Conservation (phyloP, 306 rosid genomes). For the Citrullus mucosospermus region DNA sequence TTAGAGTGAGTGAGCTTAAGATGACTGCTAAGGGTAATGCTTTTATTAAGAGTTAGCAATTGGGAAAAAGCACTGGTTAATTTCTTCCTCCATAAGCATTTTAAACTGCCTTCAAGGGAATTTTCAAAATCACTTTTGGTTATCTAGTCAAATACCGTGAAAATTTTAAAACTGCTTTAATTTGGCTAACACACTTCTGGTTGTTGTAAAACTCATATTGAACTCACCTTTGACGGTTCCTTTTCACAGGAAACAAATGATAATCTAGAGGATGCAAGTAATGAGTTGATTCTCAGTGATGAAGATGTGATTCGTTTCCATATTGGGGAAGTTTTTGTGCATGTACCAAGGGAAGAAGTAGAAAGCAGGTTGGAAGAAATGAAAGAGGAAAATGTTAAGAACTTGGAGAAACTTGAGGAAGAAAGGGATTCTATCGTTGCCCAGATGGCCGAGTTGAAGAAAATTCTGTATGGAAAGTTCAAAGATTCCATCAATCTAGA, state of each 20-base stretch:
- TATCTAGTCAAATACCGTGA: not conserved
- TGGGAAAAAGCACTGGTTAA: not conserved
- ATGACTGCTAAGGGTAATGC: not conserved
- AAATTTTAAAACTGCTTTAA: not conserved
- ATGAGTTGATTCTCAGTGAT: constrained; percentile 82
- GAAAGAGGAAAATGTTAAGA: constrained; percentile 57
- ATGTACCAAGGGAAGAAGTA: constrained; percentile 77
- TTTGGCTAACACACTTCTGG: not conserved
- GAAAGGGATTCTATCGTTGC: constrained; percentile 60
- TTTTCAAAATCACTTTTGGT: not conserved
- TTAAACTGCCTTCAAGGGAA: not conserved
- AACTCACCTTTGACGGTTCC: not conserved
- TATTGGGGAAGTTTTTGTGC: constrained; percentile 85
- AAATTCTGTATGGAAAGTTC: constrained; percentile 76
- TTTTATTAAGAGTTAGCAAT: not conserved
- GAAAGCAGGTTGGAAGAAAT: constrained; percentile 67
- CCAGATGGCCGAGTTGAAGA: constrained; percentile 77
- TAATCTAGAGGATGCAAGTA: constrained; percentile 82
- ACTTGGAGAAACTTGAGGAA: constrained; percentile 52
- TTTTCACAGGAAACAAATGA: constrained; percentile 57
- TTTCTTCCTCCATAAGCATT: not conserved
- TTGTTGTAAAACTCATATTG: not conserved
- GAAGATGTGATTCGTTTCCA: constrained; percentile 84
- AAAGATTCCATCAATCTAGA: constrained; percentile 95
- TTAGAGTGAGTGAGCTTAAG: not conserved